Evolutionary conservation across 2,329 filamentous ascomycete genomes (phyloP).

Genomic region (Arthrobotrys sphaeroides): DNA sequence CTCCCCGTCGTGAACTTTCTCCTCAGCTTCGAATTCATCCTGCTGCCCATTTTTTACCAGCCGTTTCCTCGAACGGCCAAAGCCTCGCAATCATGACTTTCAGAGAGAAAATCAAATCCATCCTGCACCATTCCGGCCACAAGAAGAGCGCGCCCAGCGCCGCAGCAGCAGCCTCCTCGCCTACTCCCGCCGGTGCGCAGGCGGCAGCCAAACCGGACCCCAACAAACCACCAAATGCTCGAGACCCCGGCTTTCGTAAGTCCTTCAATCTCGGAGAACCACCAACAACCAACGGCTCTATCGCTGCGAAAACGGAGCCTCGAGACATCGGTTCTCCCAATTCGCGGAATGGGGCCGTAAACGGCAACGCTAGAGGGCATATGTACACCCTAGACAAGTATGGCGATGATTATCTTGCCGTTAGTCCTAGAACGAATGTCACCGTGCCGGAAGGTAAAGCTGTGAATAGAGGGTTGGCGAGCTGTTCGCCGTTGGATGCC

Average conservation of each 20-base stretch:
- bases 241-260: constrained; percentile 49
- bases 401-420: constrained; percentile 41
- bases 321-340: constrained; percentile 5
- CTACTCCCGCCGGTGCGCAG: constrained; percentile 12
- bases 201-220: constrained; percentile 30
- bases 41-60: not conserved
- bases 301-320: constrained; percentile 8
- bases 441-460: constrained; percentile 22
- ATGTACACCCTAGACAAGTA: constrained; percentile 47
- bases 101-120: constrained; percentile 42
- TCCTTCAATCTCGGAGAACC: constrained; percentile 48
- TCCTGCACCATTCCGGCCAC: constrained; percentile 32
- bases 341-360: constrained; percentile 2
- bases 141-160: constrained; percentile 15
- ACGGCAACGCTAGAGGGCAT: constrained; percentile 13
- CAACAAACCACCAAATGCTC: constrained; percentile 48
- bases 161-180: not conserved
- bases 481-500: constrained; percentile 13
- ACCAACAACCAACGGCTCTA: constrained; percentile 10
- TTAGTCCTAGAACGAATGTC: constrained; percentile 45
- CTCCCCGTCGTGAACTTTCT: not conserved
- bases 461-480: constrained; percentile 17
- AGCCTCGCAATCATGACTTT: constrained; percentile 30
- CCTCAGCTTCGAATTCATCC: not conserved
- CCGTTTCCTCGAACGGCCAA: not conserved